phyloP scores from a whole-genome alignment of 2,329 filamentous ascomycete species.

The Rhinocladiella mackenziei region DNA sequence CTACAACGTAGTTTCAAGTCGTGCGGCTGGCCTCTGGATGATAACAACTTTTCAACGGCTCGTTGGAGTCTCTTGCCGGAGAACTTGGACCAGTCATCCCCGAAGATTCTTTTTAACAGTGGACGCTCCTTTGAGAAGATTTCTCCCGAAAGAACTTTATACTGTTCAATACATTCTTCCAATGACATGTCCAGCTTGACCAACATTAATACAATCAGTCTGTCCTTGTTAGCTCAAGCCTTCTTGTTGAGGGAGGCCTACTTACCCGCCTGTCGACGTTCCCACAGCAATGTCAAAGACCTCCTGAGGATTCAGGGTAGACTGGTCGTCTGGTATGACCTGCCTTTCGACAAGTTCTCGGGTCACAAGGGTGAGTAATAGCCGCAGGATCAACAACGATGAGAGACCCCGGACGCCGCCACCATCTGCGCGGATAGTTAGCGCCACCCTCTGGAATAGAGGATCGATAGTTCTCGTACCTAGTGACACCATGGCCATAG shows the following conservation, averaged over 20 bases:
- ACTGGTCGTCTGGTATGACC: constrained; percentile 9
- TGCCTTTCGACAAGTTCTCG: constrained; percentile 16
- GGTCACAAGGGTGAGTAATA: constrained; percentile 35
- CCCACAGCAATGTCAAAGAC: constrained; percentile 43
- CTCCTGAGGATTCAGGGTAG: constrained; percentile 33
- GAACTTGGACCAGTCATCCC: constrained; percentile 22
- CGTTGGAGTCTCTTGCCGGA: constrained; percentile 16
- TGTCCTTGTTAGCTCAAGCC: constrained; percentile 24
- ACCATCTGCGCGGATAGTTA: constrained; percentile 34
- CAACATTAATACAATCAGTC: constrained; percentile 48
- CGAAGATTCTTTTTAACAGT: constrained; percentile 14
- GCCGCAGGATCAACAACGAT: constrained; percentile 36
- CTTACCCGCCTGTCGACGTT: constrained; percentile 38
- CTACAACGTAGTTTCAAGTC: constrained; percentile 14
- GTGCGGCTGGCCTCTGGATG: constrained; percentile 9
- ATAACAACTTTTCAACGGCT: constrained; percentile 17
- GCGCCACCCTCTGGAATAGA: not conserved
- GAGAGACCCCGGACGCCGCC: constrained; percentile 42
- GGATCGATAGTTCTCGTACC: constrained; percentile 6
- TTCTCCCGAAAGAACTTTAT: constrained; percentile 36
- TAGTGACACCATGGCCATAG: constrained; percentile 21
- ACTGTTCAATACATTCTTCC: constrained; percentile 42
- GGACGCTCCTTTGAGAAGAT: constrained; percentile 22
- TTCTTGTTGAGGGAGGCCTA: constrained; percentile 1
- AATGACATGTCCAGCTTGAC: constrained; percentile 46